Base-by-base conservation (phyloP, 1,139 yeast genomes). In the Yamadazyma buinensis region DNA sequence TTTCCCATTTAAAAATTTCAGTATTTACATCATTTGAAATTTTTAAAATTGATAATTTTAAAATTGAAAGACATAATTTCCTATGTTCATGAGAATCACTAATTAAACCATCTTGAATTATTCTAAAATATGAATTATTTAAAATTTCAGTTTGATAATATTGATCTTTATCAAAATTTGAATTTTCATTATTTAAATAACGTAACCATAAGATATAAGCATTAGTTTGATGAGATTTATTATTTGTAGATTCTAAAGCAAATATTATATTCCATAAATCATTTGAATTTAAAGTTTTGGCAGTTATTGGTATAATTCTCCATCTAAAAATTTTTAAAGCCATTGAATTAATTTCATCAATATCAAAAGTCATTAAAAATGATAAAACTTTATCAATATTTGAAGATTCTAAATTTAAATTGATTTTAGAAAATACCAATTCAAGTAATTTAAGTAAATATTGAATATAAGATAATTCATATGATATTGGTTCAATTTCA, bases 21-120 rank as follows among this genome's bases (percentile, higher is more conserved):
- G 67, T 71, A 3, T 61, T 37, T 23, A 84, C 49, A 13, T 71
- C 57, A 0, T 41, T 35, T 1, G 57, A 49, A 3, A 80, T 55
- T 3, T 65, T 52, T 41, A 73, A 75, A 13, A 88, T 63, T 0
- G 95, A 72, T 15, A 75, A 54, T 44, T 80, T 81, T 28, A 87
- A 56, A 15, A 86, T 75, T 0, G 88, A 79, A 21, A 87, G 60
- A n/a, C 82, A 69, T 47, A 77, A 76, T 52, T 86, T 87, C 33
- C 88, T 72, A 37, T 75, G 79, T 41, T 85, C 95, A 48, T 84
- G 90, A 0, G 77, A 64, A 5, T 60, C 52, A 37, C 78, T 71
- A 11, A 71, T 67, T 25, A 86, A 59, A 1, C 87, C 84, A 11
- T 48, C 45, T 46, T 82, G 86, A 22, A 87, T 52, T 9, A 54